Evolutionary conservation across 2,329 filamentous ascomycete species (phyloP), one percentile per base, ranked within the genome.

Genomic region (Pseudocercospora crystallina): DNA sequence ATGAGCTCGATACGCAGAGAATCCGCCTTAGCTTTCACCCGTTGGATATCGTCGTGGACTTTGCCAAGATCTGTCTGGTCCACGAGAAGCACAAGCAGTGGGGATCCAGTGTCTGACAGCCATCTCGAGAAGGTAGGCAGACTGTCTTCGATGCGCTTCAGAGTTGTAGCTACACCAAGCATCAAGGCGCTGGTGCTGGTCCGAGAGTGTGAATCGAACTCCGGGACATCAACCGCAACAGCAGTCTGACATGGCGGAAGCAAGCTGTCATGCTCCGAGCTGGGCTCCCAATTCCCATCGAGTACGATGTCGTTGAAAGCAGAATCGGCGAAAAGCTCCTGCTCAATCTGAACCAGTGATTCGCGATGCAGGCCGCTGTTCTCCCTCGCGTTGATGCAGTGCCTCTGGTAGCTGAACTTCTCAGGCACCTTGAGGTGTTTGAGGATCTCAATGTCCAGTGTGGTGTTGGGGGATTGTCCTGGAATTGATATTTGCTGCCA

Each of bases 51-150:
- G 11, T 49, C 30, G 4, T 52, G 42, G 10, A 54, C 43, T 13
- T 52, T 48, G 12, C 49, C 40, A 9, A 58, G 52, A 15, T 59
- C 51, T n/a, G 40, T 20, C 26, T 60, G 56, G 40, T 64, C 61
- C 8, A 59, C 51, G 13, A 64, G 50, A 8, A 64, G 45, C 8
- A 61, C 58, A 9, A 64, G 37, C 10, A 64, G 55, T n/a, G 56
- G 54, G 5, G 61, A 57, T 15, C 58, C 56, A 17, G 59, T 59
- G n/a, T 58, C 34, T 3, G 61, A 55, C 8, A 64, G 55, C 61
- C 60, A 64, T 38, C 61, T 36, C 5, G 61, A 54, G 30, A 63
- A 57, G 11, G 56, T 58, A 3, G 60, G 57, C 42, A 64, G 42
- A 51, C 57, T 61, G 10, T 48, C 49, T 20, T 57, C 43, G 26